These are phyloP conservation scores for Leptosphaerulina australis DNA, from an alignment of 2,329 filamentous ascomycete genomes.

Conservation along the genomic window DNA sequence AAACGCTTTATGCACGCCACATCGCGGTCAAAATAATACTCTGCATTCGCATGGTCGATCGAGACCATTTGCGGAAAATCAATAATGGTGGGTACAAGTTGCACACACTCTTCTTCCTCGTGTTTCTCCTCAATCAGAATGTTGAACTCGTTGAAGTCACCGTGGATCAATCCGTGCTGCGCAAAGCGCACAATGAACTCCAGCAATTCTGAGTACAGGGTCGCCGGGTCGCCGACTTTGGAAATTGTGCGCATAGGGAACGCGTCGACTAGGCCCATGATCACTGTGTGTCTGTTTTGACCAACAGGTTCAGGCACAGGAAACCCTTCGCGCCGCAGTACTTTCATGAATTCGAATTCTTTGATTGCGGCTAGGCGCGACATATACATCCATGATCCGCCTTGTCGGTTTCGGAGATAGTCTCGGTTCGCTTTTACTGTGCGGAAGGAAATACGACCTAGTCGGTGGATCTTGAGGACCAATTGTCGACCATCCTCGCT, in stretches of 20 bases:
- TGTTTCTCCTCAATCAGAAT: slow-evolving; percentile 83
- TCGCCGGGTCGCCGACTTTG: slow-evolving; percentile 78
- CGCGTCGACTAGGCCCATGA: slow-evolving; percentile 93
- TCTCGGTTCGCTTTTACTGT: slow-evolving; percentile 95
- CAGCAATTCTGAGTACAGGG: slow-evolving; percentile 91
- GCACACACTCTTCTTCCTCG: slow-evolving; percentile 49
- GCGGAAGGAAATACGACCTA: slow-evolving; percentile 95
- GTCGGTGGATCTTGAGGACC: slow-evolving; percentile 92
- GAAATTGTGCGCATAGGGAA: slow-evolving; percentile 90
- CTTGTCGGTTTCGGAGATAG: slow-evolving; percentile 81
- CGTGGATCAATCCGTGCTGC: slow-evolving; percentile 88
- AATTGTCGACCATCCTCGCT: slow-evolving; percentile 75
- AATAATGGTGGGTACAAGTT: slow-evolving; percentile 81
- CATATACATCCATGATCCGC: slow-evolving; percentile 97
- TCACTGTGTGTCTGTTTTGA: slow-evolving; percentile 91
- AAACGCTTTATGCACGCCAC: slow-evolving; percentile 95
- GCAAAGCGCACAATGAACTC: slow-evolving; percentile 83
- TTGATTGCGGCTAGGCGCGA: slow-evolving; percentile 90
- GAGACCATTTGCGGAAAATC: slow-evolving; percentile 99
- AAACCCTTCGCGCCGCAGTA: slow-evolving; percentile 81
- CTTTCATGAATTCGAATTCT: slow-evolving; percentile 93
- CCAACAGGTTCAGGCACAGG: slow-evolving; percentile 85
- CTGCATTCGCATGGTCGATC: slow-evolving; percentile 88
- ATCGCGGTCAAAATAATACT: slow-evolving; percentile 97
- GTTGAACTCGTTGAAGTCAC: slow-evolving; percentile 99